Conservation (phyloP, 345 rosid genomes). For the Murraya paniculata region DNA sequence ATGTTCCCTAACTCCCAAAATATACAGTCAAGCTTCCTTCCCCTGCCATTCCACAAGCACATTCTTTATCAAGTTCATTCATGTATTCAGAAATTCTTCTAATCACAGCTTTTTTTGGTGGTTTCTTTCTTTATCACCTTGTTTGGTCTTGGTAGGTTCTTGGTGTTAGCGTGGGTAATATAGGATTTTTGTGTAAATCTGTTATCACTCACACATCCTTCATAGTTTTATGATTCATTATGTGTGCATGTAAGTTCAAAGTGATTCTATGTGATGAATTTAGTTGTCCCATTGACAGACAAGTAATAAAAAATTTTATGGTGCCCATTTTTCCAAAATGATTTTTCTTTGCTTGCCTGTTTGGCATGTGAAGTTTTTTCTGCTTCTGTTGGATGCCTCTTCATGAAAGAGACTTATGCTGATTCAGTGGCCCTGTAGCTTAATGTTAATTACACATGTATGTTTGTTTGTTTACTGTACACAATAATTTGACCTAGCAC, state of each 20-base stretch:
- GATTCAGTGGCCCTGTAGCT: background rate
- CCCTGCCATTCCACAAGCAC: constrained; percentile 24
- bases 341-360: background rate
- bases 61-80: constrained; percentile 40
- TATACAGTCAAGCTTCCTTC: constrained; percentile 25
- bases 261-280: constrained; percentile 45
- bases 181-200: constrained; percentile 38
- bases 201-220: constrained; percentile 22
- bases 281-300: constrained; percentile 41
- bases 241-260: constrained; percentile 37
- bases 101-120: constrained; percentile 40
- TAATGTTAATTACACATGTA: background rate
- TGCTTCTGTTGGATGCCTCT: background rate
- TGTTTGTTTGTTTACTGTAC: background rate
- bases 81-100: constrained; percentile 43
- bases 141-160: constrained; percentile 28
- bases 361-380: background rate
- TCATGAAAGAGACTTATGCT: background rate
- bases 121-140: constrained; percentile 18
- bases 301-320: constrained; percentile 41
- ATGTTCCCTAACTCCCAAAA: constrained; percentile 46
- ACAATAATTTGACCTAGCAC: constrained; percentile 1
- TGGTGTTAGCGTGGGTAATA: constrained; percentile 38
- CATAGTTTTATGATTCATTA: constrained; percentile 51
- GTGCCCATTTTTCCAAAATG: background rate